A percentile compares a stretch with the other conserved stretches of the same genome.
These are phyloP conservation scores for Cytospora chrysosperma DNA, from an alignment of 2,329 filamentous ascomycete species.

Conservation along the genomic window DNA sequence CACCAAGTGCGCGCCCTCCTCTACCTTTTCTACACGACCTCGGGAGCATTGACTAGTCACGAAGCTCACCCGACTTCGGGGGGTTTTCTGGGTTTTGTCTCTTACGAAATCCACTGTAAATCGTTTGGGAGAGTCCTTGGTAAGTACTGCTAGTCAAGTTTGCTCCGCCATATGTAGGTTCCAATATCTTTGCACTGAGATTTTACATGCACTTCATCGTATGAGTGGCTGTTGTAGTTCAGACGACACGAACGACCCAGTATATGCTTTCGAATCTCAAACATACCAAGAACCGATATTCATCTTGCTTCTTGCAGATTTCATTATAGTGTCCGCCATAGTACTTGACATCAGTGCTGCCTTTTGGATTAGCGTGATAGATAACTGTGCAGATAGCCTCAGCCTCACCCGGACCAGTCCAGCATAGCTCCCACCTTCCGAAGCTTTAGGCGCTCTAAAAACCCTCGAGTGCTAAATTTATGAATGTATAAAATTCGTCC, in stretches of 20 bases:
- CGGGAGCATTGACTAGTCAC: no score
- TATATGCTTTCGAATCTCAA: slow-evolving; percentile 12
- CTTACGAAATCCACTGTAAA: no score
- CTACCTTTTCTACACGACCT: no score
- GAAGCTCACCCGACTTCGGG: no score
- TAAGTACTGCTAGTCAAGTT: no score
- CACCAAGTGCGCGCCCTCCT: no score
- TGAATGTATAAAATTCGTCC: slow-evolving; percentile 25
- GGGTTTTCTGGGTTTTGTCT: no score
- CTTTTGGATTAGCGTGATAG: slow-evolving; percentile 6
- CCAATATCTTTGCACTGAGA: no score
- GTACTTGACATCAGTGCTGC: not conserved
- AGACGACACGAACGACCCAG: not conserved
- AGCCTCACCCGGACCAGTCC: slow-evolving; percentile 29
- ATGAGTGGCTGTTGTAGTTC: not conserved
- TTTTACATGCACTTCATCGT: no score
- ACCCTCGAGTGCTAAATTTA: slow-evolving; percentile 25
- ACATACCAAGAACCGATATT: slow-evolving; percentile 22
- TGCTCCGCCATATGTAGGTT: no score
- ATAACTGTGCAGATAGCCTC: slow-evolving; percentile 28
- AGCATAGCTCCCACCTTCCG: slow-evolving; percentile 29
- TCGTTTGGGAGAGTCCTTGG: no score
- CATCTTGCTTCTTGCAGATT: slow-evolving; percentile 14
- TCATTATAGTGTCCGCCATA: slow-evolving; percentile 23
- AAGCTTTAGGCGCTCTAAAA: slow-evolving; percentile 30